Conservation (phyloP, 352 stramenopile genomes). For the Aphanomyces invadans region DNA sequence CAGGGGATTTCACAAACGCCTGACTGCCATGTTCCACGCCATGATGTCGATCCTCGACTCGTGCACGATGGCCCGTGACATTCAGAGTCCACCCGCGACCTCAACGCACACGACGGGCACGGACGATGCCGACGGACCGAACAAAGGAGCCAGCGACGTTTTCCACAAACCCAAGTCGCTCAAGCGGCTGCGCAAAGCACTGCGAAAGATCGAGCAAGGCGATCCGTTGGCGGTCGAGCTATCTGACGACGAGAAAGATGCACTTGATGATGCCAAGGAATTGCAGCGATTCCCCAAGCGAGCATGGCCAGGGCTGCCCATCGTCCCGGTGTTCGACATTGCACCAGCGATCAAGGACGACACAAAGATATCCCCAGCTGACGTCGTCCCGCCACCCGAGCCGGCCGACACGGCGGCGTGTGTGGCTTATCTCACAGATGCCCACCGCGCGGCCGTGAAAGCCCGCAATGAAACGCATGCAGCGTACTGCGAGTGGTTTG, state of each 20-base stretch:
- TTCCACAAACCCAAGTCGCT: slow-evolving; percentile 59
- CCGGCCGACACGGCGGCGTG: slow-evolving; percentile 33
- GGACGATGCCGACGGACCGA: not conserved
- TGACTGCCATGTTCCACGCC: slow-evolving; percentile 38
- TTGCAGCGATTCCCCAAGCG: slow-evolving; percentile 42
- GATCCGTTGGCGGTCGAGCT: slow-evolving; percentile 48
- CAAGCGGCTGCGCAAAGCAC: slow-evolving; percentile 55
- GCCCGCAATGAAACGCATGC: slow-evolving; percentile 39
- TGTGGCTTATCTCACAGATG: slow-evolving; percentile 44
- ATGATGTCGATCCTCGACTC: slow-evolving; percentile 49
- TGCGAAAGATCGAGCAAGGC: slow-evolving; percentile 43
- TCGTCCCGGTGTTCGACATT: slow-evolving; percentile 1
- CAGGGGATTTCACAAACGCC: slow-evolving; percentile 40
- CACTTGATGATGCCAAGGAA: slow-evolving; percentile 39
- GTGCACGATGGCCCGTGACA: slow-evolving; percentile 51
- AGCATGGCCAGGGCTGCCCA: slow-evolving; percentile 37
- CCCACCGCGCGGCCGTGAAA: slow-evolving; percentile 46
- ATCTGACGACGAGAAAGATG: slow-evolving; percentile 39
- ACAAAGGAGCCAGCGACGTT: slow-evolving; percentile 24
- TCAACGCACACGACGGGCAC: too few relatives aligned
- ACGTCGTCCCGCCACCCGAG: slow-evolving; percentile 2
- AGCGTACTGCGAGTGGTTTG: slow-evolving; percentile 32
- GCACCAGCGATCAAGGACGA: slow-evolving; percentile 1
- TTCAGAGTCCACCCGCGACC: slow-evolving; percentile 23
- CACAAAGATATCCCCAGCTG: slow-evolving; percentile 1